These are phyloP conservation scores for Aspergillus leporis DNA, from an alignment of 495 filamentous ascomycete genomes.

Conservation along the genomic window DNA sequence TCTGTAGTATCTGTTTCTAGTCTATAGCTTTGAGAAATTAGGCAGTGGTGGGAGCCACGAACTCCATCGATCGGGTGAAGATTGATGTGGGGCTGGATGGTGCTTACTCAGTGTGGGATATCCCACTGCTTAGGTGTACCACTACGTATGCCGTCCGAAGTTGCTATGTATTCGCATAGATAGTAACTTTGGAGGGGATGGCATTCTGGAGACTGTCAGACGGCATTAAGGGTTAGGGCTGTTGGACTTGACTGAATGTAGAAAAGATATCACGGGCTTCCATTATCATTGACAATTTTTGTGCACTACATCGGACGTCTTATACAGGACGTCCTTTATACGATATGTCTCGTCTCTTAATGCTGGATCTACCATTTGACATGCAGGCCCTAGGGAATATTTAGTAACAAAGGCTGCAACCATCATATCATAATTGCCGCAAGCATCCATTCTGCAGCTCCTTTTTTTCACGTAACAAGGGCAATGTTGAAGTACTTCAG, in stretches of 20 bases:
- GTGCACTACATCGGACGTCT: neutral
- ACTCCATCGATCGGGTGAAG: neutral
- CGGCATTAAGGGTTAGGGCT: neutral
- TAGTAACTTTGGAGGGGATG: too few relatives aligned
- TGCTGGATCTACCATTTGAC: neutral
- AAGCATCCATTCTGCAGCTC: neutral
- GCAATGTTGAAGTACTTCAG: neutral
- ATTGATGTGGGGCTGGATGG: neutral
- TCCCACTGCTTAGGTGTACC: slow-evolving; percentile 1
- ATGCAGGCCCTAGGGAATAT: neutral
- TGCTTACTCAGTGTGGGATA: neutral
- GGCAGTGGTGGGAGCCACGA: neutral
- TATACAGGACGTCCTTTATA: neutral
- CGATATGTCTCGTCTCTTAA: neutral
- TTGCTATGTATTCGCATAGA: neutral
- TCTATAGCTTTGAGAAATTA: neutral
- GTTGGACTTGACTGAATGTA: neutral
- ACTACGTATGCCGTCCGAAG: neutral
- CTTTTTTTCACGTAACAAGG: neutral
- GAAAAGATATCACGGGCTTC: neutral
- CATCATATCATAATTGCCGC: neutral
- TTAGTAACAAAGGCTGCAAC: neutral
- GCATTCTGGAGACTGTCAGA: too few relatives aligned
- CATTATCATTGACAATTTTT: neutral
- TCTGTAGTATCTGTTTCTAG: neutral